Conservation (phyloP, 2,329 filamentous ascomycete genomes). For the Neonectria ditissima region DNA sequence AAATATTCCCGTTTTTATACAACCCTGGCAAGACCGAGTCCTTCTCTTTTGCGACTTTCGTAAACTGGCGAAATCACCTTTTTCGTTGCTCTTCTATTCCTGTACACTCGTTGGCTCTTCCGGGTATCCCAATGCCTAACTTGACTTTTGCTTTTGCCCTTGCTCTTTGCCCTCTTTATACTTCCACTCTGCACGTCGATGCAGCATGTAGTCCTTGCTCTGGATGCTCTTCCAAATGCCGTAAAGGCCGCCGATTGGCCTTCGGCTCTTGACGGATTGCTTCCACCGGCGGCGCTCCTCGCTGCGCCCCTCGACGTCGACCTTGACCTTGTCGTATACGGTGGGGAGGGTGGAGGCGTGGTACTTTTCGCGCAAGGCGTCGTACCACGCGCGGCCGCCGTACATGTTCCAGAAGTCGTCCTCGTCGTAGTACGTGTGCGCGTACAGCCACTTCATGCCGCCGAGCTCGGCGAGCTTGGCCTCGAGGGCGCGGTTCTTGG, state of each 20-base stretch:
- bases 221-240: slow-evolving; percentile 70
- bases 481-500: slow-evolving; percentile 75
- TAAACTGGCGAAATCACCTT: neutral
- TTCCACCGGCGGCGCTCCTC: slow-evolving; percentile 53
- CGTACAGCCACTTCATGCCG: slow-evolving; percentile 86
- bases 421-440: slow-evolving; percentile 80
- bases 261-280: slow-evolving; percentile 59
- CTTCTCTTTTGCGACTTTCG: neutral
- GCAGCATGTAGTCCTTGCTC: slow-evolving; percentile 67
- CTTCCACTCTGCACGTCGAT: slow-evolving; percentile 66
- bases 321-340: slow-evolving; percentile 75
- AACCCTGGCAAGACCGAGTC: neutral
- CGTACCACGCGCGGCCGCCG: slow-evolving; percentile 65
- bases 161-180: slow-evolving; percentile 53
- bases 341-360: slow-evolving; percentile 67
- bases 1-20: neutral
- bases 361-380: slow-evolving; percentile 69
- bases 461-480: slow-evolving; percentile 70
- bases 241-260: slow-evolving; percentile 69
- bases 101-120: slow-evolving; percentile 13
- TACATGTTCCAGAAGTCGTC: slow-evolving; percentile 75
- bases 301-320: slow-evolving; percentile 59
- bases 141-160: slow-evolving; percentile 28
- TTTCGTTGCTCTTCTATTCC: neutral
- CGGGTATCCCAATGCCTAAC: slow-evolving; percentile 29